Percentiles rank a stretch among this genome's conserved stretches.
Conservation (phyloP, 1,139 yeast species). For the Torulaspora globosa region DNA sequence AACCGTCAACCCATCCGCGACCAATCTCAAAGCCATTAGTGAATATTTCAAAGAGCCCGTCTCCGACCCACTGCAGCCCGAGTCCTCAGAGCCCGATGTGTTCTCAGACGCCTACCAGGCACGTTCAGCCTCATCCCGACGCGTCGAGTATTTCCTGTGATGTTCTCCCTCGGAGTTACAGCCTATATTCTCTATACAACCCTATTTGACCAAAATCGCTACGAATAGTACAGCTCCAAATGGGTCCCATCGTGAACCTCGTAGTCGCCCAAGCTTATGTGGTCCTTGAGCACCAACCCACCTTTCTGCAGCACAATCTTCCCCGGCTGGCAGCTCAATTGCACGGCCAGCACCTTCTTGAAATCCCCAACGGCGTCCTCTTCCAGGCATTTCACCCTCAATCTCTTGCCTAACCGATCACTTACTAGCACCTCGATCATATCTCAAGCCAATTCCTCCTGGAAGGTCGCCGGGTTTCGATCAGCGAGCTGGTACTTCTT, state of each 20-base stretch:
- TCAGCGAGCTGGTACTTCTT: background rate
- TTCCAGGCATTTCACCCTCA: constrained; percentile 78
- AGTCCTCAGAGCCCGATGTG: constrained; percentile 23
- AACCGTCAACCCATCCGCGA: constrained; percentile 13
- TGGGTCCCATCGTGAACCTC: constrained; percentile 89
- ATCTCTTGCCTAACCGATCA: constrained; percentile 73
- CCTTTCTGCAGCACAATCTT: constrained; percentile 73
- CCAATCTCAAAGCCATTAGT: constrained; percentile 23
- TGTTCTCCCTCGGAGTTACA: background rate
- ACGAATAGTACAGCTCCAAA: constrained; percentile 74
- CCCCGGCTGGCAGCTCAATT: constrained; percentile 53
- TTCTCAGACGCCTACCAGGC: constrained; percentile 38
- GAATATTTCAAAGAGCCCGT: constrained; percentile 30
- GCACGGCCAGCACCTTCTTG: constrained; percentile 77
- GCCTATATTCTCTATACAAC: constrained; percentile 3
- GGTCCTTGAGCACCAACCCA: constrained; percentile 79
- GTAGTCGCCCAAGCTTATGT: constrained; percentile 84
- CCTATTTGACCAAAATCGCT: constrained; percentile 11
- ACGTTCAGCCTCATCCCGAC: constrained; percentile 39
- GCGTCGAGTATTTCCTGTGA: constrained; percentile 68
- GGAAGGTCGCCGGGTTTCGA: background rate
- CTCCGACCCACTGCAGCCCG: constrained; percentile 3
- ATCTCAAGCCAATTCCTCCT: background rate
- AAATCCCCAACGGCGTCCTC: constrained; percentile 90
- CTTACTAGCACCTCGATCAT: constrained; percentile 52